These are phyloP conservation scores for Epichloe hybrida DNA, from an alignment of 2,329 filamentous ascomycete genomes.

Conservation along the genomic window DNA sequence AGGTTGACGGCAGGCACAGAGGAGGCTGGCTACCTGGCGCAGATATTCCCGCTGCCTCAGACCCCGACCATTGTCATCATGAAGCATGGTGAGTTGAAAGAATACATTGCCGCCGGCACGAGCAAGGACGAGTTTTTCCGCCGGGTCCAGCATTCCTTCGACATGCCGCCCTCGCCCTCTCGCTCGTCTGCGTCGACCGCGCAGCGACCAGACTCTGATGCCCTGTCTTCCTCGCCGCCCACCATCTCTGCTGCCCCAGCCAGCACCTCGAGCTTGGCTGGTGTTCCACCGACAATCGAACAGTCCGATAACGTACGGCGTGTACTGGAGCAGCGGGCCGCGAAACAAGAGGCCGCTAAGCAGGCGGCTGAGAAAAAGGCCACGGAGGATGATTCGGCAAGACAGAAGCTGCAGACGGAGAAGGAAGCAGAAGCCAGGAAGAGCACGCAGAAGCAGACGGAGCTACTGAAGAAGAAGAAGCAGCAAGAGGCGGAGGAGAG, in stretches of 20 bases:
- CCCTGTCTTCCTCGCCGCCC: constrained; percentile 4
- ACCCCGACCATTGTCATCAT: constrained; percentile 73
- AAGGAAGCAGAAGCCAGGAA: constrained; percentile 24
- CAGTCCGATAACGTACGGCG: constrained; percentile 21
- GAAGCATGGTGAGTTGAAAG: constrained; percentile 61
- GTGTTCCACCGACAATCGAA: constrained; percentile 12
- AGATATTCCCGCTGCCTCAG: constrained; percentile 68
- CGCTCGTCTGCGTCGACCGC: constrained; percentile 6
- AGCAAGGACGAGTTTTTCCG: constrained; percentile 52
- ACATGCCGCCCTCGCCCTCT: constrained; percentile 10
- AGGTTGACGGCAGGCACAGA: constrained; percentile 58
- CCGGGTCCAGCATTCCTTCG: constrained; percentile 22
- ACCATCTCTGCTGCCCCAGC: constrained; percentile 5
- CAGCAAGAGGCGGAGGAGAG: constrained; percentile 55
- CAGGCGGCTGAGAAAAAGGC: constrained; percentile 31
- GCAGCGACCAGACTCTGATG: constrained; percentile 3
- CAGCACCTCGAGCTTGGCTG: constrained; percentile 7
- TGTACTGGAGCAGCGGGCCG: constrained; percentile 37
- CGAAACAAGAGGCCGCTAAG: constrained; percentile 28
- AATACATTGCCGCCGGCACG: constrained; percentile 57
- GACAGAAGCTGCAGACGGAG: constrained; percentile 32
- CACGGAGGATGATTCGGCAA: constrained; percentile 36
- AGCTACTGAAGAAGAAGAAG: constrained; percentile 48
- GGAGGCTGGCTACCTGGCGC: constrained; percentile 69
- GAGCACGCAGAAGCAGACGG: constrained; percentile 31